These are phyloP conservation scores for Suhomyces coccinellae DNA, from an alignment of 1,139 yeast genomes.

Conservation along the genomic window DNA sequence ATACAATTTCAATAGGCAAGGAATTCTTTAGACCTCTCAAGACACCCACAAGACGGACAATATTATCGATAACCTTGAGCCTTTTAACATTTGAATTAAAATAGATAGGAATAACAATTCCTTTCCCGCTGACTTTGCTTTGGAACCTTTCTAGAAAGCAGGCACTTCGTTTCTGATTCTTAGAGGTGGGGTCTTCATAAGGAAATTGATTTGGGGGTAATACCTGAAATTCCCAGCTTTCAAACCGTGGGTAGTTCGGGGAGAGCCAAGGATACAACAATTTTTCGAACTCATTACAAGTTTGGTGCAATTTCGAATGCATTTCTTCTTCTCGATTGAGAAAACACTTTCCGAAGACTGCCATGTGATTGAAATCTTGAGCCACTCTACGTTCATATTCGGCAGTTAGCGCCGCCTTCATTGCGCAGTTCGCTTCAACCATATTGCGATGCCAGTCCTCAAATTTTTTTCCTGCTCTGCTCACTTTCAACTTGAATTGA, in stretches of 20 bases:
- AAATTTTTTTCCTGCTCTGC: conserved; percentile 15
- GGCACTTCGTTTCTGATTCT: background rate
- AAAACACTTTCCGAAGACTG: conserved; percentile 36
- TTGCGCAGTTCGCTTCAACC: conserved; percentile 15
- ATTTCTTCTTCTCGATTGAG: conserved; percentile 8
- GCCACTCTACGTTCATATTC: conserved; percentile 24
- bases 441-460: conserved; percentile 15
- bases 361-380: conserved; percentile 27
- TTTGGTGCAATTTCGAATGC: background rate
- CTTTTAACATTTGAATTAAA: conserved; percentile 17
- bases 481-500: conserved; percentile 13
- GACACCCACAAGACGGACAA: conserved; percentile 26
- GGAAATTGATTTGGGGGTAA: conserved; percentile 3
- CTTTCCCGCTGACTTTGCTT: conserved; percentile 27
- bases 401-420: conserved; percentile 17
- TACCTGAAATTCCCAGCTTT: conserved; percentile 19
- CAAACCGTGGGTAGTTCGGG: conserved; percentile 15
- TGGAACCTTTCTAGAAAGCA: conserved; percentile 20
- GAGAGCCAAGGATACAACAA: conserved; percentile 21
- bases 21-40: conserved; percentile 29
- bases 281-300: conserved; percentile 10
- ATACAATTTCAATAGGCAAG: conserved; percentile 34
- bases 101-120: conserved; percentile 37
- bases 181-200: conserved; percentile 3
- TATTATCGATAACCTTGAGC: conserved; percentile 20